These are phyloP conservation scores for Metschnikowia lochheadii DNA, from an alignment of 805 yeast genomes.

Conservation along the genomic window DNA sequence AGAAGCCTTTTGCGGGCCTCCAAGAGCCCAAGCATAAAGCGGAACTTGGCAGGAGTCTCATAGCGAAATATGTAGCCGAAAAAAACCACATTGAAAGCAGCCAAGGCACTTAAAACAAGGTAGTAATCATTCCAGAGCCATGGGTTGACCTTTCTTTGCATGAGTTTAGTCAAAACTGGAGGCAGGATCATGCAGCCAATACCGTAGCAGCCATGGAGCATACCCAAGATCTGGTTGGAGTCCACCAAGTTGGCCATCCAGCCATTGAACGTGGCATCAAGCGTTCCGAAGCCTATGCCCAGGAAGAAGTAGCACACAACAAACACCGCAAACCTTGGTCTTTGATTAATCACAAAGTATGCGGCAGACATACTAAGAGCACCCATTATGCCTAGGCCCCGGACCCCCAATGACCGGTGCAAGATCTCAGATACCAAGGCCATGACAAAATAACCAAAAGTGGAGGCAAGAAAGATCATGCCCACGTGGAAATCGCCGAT, in stretches of 20 bases:
- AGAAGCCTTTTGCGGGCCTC: slow-evolving; percentile 10
- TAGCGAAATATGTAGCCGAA: slow-evolving; percentile 27
- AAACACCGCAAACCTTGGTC: slow-evolving; percentile 41
- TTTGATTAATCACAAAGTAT: slow-evolving; percentile 35
- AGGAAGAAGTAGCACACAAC: slow-evolving; percentile 35
- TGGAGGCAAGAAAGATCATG: slow-evolving; percentile 47
- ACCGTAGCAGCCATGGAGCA: slow-evolving; percentile 51
- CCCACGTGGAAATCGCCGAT: slow-evolving; percentile 48
- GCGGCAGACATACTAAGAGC: slow-evolving; percentile 30
- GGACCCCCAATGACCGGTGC: slow-evolving; percentile 44
- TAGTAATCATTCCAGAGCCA: slow-evolving; percentile 50
- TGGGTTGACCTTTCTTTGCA: slow-evolving; percentile 33
- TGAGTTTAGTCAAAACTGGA: slow-evolving; percentile 37
- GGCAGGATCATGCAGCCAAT: slow-evolving; percentile 53
- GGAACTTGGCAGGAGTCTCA: slow-evolving; percentile 45
- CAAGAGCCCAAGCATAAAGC: slow-evolving; percentile 21
- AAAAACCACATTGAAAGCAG: slow-evolving; percentile 20
- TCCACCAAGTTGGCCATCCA: slow-evolving; percentile 48
- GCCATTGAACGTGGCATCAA: slow-evolving; percentile 54
- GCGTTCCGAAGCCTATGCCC: slow-evolving; percentile 56
- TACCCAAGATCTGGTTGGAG: slow-evolving; percentile 48
- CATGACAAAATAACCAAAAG: slow-evolving; percentile 51
- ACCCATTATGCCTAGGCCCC: slow-evolving; percentile 41
- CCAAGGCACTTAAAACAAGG: slow-evolving; percentile 28
- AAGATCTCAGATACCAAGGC: slow-evolving; percentile 45